Conservation (phyloP, 2,329 filamentous ascomycete genomes). For the Paecilomyces sp. region DNA sequence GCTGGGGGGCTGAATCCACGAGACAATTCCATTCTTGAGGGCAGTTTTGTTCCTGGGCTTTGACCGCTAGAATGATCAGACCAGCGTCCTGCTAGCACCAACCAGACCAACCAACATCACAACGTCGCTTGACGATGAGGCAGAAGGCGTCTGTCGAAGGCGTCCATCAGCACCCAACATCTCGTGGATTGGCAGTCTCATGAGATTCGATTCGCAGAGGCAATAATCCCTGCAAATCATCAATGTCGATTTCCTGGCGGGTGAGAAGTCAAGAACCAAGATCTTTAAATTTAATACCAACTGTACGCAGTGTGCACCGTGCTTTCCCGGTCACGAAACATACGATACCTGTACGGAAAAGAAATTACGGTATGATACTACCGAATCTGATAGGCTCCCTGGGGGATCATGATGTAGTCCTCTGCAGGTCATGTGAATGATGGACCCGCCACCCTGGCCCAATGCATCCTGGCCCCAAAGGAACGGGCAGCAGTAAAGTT, state of each 20-base stretch:
- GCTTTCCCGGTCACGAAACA: background rate
- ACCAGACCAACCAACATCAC: background rate
- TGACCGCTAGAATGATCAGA: background rate
- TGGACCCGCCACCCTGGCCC: background rate
- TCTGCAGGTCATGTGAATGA: background rate
- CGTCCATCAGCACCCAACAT: background rate
- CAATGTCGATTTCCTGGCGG: background rate
- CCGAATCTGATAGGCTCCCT: background rate
- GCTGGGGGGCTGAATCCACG: background rate
- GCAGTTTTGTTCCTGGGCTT: background rate
- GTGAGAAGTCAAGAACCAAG: background rate
- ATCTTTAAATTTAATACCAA: background rate
- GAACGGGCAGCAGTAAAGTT: background rate
- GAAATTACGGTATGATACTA: background rate
- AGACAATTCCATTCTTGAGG: background rate
- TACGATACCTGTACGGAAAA: background rate
- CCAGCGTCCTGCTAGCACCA: background rate
- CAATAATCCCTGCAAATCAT: background rate
- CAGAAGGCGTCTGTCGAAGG: background rate
- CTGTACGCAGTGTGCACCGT: background rate
- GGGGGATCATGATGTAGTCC: background rate
- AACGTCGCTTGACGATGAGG: background rate
- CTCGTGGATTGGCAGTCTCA: background rate
- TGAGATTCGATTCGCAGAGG: background rate
- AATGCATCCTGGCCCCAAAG: background rate